A percentile compares a stretch with the other conserved stretches of the same genome.
phyloP scores from a whole-genome alignment of 192 early-diverging fungal genomes.

The Coemansia sp. region DNA sequence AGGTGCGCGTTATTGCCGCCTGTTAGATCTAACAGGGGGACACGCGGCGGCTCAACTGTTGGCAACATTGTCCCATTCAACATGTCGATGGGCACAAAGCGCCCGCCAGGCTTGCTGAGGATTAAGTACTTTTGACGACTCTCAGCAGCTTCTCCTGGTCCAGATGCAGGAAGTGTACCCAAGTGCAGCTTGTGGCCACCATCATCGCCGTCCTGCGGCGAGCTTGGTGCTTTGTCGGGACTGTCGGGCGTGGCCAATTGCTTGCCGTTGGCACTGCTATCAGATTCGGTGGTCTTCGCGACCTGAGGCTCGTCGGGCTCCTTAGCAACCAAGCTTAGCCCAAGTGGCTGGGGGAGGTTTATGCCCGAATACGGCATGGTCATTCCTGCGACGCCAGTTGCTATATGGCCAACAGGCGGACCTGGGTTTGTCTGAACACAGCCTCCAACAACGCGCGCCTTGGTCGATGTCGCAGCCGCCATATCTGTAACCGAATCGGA shows the following conservation, averaged over 20 bases:
- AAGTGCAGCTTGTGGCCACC: constrained; percentile 2
- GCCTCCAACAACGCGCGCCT: neutral
- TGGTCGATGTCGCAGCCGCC: neutral
- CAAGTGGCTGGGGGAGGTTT: constrained; percentile 38
- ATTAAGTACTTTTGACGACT: constrained; percentile 40
- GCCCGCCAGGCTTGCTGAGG: constrained; percentile 55
- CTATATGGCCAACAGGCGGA: neutral
- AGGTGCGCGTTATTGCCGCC: constrained; percentile 48
- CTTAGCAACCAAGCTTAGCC: constrained; percentile 8
- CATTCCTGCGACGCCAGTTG: neutral
- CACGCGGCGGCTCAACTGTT: constrained; percentile 39
- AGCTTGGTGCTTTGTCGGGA: neutral
- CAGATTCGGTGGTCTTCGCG: neutral
- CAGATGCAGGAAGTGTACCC: neutral
- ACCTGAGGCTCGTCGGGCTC: neutral
- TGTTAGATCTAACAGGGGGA: constrained; percentile 21
- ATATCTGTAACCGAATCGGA: neutral
- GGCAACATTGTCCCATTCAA: constrained; percentile 34
- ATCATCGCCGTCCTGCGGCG: neutral
- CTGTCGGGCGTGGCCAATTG: neutral
- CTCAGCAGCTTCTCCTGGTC: neutral
- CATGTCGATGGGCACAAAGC: constrained; percentile 59
- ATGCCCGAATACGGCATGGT: constrained; percentile 16
- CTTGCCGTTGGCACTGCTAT: neutral
- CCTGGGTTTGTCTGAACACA: neutral